phyloP scores from a whole-genome alignment of 345 rosid genomes.

The Eucalyptus polybractea region DNA sequence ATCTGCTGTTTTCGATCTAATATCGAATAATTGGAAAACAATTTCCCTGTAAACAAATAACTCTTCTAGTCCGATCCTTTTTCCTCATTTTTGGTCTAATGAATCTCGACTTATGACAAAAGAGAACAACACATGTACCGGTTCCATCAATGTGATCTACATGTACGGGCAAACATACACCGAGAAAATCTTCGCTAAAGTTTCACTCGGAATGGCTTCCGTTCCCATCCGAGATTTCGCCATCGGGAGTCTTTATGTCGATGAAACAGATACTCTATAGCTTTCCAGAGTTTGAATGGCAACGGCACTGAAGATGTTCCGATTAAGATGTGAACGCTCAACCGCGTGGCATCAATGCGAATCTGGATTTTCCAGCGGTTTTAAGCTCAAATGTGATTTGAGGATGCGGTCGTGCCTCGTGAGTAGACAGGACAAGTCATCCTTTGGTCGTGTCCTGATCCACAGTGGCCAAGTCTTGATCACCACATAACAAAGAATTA shows the following conservation, averaged over 20 bases:
- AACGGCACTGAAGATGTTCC: neutral
- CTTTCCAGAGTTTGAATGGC: neutral
- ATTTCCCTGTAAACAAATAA: too few relatives aligned
- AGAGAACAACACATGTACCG: neutral
- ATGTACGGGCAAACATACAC: neutral
- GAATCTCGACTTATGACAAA: neutral
- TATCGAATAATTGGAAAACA: too few relatives aligned
- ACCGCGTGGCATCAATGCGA: neutral
- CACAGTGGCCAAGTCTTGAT: neutral
- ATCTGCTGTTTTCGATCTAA: too few relatives aligned
- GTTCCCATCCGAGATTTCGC: too few relatives aligned
- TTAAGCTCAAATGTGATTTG: neutral
- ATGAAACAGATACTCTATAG: neutral
- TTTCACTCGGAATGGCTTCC: accelerated
- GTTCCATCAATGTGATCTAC: neutral
- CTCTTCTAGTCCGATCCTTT: too few relatives aligned
- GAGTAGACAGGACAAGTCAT: neutral
- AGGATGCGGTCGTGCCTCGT: neutral
- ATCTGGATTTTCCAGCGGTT: neutral
- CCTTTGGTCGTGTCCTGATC: neutral
- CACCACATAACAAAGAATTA: neutral
- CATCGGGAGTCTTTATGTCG: neutral
- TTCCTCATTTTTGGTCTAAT: too few relatives aligned
- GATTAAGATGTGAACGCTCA: neutral
- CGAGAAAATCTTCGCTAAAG: neutral